These are phyloP conservation scores for Rhodosporidiobolus odoratus DNA, from an alignment of 768 basidiomycete species.

Conservation along the genomic window DNA sequence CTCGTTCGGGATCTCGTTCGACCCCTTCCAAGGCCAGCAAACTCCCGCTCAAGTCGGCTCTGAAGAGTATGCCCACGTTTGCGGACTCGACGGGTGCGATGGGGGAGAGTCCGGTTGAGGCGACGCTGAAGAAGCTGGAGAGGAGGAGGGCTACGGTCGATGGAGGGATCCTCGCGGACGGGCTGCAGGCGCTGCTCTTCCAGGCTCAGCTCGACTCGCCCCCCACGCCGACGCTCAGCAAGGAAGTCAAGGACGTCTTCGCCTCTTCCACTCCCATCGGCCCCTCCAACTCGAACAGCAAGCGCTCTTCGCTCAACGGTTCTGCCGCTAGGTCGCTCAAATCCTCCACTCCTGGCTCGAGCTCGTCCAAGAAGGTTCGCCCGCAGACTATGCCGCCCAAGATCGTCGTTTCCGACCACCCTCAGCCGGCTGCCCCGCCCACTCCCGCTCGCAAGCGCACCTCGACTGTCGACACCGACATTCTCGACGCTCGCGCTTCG, in stretches of 20 bases:
- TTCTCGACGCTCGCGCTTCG: slow-evolving; percentile 8
- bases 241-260: slow-evolving; percentile 18
- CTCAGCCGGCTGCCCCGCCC: slow-evolving; percentile 5
- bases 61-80: slow-evolving; percentile 17
- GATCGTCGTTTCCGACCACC: slow-evolving; percentile 25
- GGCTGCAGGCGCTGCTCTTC: slow-evolving; percentile 27
- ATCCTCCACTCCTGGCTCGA: neutral
- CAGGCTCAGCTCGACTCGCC: slow-evolving; percentile 26
- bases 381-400: slow-evolving; percentile 29
- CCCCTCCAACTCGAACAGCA: slow-evolving; percentile 1
- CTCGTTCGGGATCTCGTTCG: slow-evolving; percentile 9
- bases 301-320: slow-evolving; percentile 1
- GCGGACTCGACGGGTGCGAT: slow-evolving; percentile 3
- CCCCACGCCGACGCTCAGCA: neutral
- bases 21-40: neutral
- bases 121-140: slow-evolving; percentile 17
- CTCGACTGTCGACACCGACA: slow-evolving; percentile 11
- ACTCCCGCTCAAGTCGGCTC: neutral
- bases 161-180: slow-evolving; percentile 17
- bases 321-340: neutral
- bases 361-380: slow-evolving; percentile 6
- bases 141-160: slow-evolving; percentile 22
- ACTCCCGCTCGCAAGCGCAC: slow-evolving; percentile 8
- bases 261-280: neutral
- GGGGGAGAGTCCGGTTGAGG: slow-evolving; percentile 12